Conservation (phyloP, 2,329 filamentous ascomycete species). For the Magnaporthiopsis incrustans region DNA sequence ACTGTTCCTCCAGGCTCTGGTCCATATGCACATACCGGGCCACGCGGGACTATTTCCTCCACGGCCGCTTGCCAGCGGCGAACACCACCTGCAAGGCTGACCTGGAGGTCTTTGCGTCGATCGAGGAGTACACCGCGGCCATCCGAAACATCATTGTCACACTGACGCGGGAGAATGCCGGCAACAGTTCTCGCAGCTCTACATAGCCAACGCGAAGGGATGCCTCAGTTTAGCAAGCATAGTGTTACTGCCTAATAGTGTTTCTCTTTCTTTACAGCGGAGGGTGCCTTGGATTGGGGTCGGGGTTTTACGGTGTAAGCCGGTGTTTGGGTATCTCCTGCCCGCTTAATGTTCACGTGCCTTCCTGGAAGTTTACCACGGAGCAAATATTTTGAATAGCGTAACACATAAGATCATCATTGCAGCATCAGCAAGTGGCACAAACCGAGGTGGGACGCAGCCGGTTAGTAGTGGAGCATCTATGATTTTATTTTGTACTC, state of each 20-base stretch:
- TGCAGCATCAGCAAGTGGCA: no score
- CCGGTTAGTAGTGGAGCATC: no score
- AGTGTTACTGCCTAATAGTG: not conserved
- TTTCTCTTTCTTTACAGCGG: not conserved
- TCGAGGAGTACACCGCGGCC: not conserved
- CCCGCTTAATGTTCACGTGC: no score
- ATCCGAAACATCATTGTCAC: not conserved
- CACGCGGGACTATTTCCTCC: slow-evolving; percentile 23
- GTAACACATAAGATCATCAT: no score
- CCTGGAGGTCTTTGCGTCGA: not conserved
- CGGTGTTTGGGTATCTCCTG: no score
- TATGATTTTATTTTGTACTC: no score
- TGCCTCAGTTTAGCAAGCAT: no score
- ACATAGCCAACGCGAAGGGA: not conserved
- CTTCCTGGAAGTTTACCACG: no score
- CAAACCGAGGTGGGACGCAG: no score
- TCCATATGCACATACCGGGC: slow-evolving; percentile 23
- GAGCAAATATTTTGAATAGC: no score
- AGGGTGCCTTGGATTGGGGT: no score
- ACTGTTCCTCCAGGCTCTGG: slow-evolving; percentile 12
- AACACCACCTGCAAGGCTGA: slow-evolving; percentile 23
- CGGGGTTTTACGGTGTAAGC: no score
- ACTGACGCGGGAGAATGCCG: not conserved
- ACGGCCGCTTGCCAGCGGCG: slow-evolving; percentile 25
- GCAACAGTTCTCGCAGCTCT: not conserved